Percentiles rank a stretch among this genome's conserved stretches.
Evolutionary conservation across 805 yeast species (phyloP).

Genomic region (Ogataea glucozyma): DNA sequence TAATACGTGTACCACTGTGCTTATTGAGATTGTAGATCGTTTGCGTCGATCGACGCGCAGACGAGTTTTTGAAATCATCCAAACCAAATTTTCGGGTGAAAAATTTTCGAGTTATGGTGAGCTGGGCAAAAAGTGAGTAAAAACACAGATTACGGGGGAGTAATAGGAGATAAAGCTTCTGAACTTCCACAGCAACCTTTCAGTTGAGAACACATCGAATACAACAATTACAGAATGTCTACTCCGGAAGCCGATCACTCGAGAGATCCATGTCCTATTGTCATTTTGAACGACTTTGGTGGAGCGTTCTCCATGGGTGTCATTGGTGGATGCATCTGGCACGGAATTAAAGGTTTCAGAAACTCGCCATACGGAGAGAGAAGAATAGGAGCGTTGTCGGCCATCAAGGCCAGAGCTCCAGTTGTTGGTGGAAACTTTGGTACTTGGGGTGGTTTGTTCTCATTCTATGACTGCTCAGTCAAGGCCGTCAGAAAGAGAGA

Average conservation of each 20-base stretch:
- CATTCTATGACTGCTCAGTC: constrained; percentile 92
- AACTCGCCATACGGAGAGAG: constrained; percentile 98
- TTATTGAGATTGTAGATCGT: background rate
- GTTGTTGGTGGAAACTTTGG: constrained; percentile 99
- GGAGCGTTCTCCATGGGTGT: constrained; percentile 99
- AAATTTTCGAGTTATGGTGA: constrained; percentile 12
- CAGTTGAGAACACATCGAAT: background rate
- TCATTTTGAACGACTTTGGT: constrained; percentile 94
- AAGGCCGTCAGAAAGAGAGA: constrained; percentile 96
- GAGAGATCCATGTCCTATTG: constrained; percentile 99
- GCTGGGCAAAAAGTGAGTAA: constrained; percentile 2
- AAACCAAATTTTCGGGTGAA: constrained; percentile 11
- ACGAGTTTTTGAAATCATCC: background rate
- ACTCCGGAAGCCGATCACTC: constrained; percentile 79
- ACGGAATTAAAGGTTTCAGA: constrained; percentile 97
- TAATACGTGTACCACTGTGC: background rate
- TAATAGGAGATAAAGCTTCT: no score
- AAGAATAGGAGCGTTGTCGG: constrained; percentile 82
- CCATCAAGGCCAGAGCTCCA: constrained; percentile 95
- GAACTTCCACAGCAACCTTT: no score
- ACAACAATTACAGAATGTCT: constrained; percentile 50
- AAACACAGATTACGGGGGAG: constrained; percentile 1
- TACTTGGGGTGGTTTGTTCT: constrained; percentile 98
- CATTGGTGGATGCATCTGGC: constrained; percentile 98
- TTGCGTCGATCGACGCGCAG: constrained; percentile 14